Evolutionary conservation across 768 basidiomycete species (phyloP), one percentile per base, ranked within the genome.

Genomic region (Polyporus arcularius): DNA sequence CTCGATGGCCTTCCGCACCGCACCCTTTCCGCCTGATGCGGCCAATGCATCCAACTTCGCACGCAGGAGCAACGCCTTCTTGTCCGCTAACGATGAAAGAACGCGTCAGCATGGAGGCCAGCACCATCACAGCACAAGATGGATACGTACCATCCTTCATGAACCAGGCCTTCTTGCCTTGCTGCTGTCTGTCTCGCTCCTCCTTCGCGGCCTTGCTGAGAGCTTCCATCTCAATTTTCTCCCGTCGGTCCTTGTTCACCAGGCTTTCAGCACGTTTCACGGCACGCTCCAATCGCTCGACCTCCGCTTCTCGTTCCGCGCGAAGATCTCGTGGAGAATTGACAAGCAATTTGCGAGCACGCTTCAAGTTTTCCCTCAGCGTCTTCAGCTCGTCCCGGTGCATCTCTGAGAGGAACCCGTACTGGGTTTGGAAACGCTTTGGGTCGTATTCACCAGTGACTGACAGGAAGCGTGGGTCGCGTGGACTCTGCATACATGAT

Each of bases 381-480:
- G 83, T 82, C 35, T 71, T 68, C 4, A 94, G 79, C 71, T 98
- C 95, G 6, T 73, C 75, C 46, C 76, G 71, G 68, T 88, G 90
- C 49, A 89, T 71, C 4, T 82, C 82, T 2, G 85, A 75, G 31
- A 98, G 79, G 72, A 98, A 97, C 1, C 76, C 77, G 66, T 96
- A 97, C 35, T 86, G 84, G 47, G 82, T 70, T 18, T 79, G 82
- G 71, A 92, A 95, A 38, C 84, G 84, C 48, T 85, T 74, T 0
- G 80, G 67, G 15, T 87, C 84, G 65, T 89, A 86, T 61, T 84
- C 79, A 14, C 94, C 94, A 14, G 89, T 79, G 9, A 89, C 74
- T 30, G 85, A 80, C 30, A 89, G 77, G 75, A 98, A 98, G 49
- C 95, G 85, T 1, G 96, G 95, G 75, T 98, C 95, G 32, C 94